phyloP scores from a whole-genome alignment of 129 eudicot species.

The Flaveria robusta region DNA sequence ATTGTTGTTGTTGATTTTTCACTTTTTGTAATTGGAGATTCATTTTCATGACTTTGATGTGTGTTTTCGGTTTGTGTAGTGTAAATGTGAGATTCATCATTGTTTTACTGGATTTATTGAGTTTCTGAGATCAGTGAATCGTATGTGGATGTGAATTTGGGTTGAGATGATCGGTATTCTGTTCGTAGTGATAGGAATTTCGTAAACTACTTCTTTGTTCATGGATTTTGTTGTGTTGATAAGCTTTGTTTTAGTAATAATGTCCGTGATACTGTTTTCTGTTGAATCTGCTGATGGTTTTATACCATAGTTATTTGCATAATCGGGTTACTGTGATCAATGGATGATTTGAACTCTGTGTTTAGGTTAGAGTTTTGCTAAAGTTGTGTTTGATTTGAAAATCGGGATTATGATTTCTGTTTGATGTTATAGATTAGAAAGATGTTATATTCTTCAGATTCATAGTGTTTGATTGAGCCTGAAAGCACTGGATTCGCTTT shows the following conservation, averaged over 20 bases:
- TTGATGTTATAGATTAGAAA: constrained; percentile 6
- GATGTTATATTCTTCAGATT: background rate
- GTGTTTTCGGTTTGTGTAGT: constrained; percentile 3
- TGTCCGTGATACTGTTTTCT: background rate
- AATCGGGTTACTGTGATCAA: background rate
- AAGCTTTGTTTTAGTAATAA: background rate
- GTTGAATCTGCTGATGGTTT: background rate
- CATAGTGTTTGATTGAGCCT: constrained; percentile 9
- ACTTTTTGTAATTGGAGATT: background rate
- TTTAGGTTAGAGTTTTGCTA: constrained; percentile 1
- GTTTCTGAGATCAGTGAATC: background rate
- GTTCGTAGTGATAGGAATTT: background rate
- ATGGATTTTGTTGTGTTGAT: too few species aligned
- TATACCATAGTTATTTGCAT: background rate
- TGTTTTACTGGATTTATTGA: constrained; percentile 1
- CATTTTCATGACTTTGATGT: background rate
- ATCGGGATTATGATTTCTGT: background rate
- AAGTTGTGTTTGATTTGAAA: background rate
- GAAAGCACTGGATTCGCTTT: background rate
- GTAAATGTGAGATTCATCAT: constrained; percentile 8
- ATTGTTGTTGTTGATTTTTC: background rate
- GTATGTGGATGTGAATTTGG: background rate
- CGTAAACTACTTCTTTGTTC: too few species aligned
- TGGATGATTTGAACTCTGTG: constrained; percentile 4
- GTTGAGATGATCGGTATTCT: background rate